A percentile compares a stretch with the other conserved stretches of the same genome.
These are phyloP conservation scores for Phoma herbarum DNA, from an alignment of 2,329 filamentous ascomycete genomes.

Conservation along the genomic window DNA sequence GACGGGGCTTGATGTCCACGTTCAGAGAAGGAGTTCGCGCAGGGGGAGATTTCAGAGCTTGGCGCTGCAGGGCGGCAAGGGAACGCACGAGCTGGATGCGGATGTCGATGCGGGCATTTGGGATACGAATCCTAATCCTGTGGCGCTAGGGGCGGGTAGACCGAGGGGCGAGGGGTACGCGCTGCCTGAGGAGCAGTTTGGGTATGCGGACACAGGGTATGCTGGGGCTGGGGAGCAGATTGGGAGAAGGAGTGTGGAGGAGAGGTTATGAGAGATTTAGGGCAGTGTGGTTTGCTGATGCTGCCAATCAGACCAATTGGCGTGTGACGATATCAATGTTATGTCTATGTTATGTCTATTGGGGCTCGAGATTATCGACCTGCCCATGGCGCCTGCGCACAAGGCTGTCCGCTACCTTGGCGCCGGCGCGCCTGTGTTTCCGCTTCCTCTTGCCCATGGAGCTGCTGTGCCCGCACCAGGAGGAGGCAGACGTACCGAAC, in stretches of 20 bases:
- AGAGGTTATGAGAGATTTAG: slow-evolving; percentile 22
- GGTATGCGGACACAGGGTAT: slow-evolving; percentile 54
- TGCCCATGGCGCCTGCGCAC: too few species aligned
- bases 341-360: too few species aligned
- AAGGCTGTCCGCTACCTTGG: not conserved
- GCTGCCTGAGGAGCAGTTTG: slow-evolving; percentile 54
- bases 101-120: slow-evolving; percentile 8
- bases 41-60: slow-evolving; percentile 61
- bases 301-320: too few species aligned
- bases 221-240: slow-evolving; percentile 44
- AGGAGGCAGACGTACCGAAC: slow-evolving; percentile 31
- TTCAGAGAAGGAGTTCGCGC: slow-evolving; percentile 51
- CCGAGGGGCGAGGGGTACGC: slow-evolving; percentile 50
- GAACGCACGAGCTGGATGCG: not conserved
- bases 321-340: too few species aligned
- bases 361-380: too few species aligned
- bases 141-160: slow-evolving; percentile 17
- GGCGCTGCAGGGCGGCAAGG: slow-evolving; percentile 48
- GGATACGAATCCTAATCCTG: slow-evolving; percentile 41
- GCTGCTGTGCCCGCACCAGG: slow-evolving; percentile 32
- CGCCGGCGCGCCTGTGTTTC: not conserved
- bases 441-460: slow-evolving; percentile 34
- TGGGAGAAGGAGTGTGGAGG: slow-evolving; percentile 26
- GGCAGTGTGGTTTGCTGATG: too few species aligned
- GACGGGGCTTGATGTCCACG: slow-evolving; percentile 61